phyloP scores from a whole-genome alignment of 441 rosid species.

The Lepidium campestre region DNA sequence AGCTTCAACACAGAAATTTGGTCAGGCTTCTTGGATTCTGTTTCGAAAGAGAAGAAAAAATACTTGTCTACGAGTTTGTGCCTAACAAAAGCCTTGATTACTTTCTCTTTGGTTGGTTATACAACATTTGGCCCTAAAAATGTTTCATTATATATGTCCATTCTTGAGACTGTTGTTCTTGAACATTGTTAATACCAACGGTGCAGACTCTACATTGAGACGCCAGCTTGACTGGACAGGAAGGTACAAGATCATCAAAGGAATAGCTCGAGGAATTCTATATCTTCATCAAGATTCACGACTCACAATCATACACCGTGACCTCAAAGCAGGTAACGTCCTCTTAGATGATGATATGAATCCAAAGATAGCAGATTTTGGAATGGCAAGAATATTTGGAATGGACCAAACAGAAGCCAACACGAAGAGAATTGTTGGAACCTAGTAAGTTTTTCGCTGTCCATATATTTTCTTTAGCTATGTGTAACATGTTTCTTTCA shows the following conservation, averaged over 20 bases:
- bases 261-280: conserved; percentile 37
- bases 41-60: background rate
- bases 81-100: background rate
- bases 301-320: conserved; percentile 38
- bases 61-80: background rate
- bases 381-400: conserved; percentile 24
- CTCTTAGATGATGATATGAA: conserved; percentile 37
- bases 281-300: conserved; percentile 47
- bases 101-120: background rate
- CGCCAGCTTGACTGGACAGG: conserved; percentile 30
- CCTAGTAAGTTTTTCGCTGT: background rate
- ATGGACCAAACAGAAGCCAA: background rate
- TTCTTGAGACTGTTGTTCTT: background rate
- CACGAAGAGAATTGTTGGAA: background rate
- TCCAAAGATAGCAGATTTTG: conserved; percentile 42
- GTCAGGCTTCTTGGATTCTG: background rate
- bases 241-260: conserved; percentile 32
- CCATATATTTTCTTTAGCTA: background rate
- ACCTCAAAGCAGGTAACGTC: conserved; percentile 39
- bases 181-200: background rate
- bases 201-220: conserved; percentile 21
- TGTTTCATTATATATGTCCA: background rate
- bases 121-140: background rate
- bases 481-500: background rate
- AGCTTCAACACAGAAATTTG: background rate